Evolutionary conservation across 805 yeast species (phyloP), one percentile per base, ranked within the genome.

Genomic region (Lachancea fermentati): DNA sequence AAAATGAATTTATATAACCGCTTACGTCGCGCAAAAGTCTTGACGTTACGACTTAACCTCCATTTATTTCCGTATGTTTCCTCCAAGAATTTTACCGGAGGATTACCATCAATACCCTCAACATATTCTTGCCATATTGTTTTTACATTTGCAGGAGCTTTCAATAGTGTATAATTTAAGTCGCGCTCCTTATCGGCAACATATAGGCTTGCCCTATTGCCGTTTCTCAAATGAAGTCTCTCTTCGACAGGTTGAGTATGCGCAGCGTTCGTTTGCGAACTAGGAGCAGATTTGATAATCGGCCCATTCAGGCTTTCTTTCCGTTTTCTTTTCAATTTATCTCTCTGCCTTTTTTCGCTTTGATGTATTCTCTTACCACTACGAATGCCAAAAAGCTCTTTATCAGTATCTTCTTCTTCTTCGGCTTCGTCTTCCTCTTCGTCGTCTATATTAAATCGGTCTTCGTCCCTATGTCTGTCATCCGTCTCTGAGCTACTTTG

Each of bases 91-190:
- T 61, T 58, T 12, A 69, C 63, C 2, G 72, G 60, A 5, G 71
- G 71, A n/a, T 52, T 50, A 1, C 71, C 71, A 41, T 66, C 57
- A 24, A 68, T 55, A 2, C 74, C 74, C 19, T 52, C 51, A 1
- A 61, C 56, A 45, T 67, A 69, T 36, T 69, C 74, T 34, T 58
- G 59, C 67, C 69, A 66, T 25, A 60, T 58, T 7, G 62, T 58
- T 17, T 51, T 50, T 3, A 60, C 65, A 41, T 54, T 57, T 32
- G 54, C 58, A 19, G 65, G 65, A 1, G 65, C 65, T 39, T 60
- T 60, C 15, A 58, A 39, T 6, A 60, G 36, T 9, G 57, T 57
- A 36, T 58, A 60, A 32, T 55, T 46, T 19, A 45, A 39, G 24
- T 48, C 54, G 9, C 36, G 26, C 8, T 40, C 39, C 5, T 22